Conservation (phyloP, 345 rosid species). For the Populus ilicifolia region DNA sequence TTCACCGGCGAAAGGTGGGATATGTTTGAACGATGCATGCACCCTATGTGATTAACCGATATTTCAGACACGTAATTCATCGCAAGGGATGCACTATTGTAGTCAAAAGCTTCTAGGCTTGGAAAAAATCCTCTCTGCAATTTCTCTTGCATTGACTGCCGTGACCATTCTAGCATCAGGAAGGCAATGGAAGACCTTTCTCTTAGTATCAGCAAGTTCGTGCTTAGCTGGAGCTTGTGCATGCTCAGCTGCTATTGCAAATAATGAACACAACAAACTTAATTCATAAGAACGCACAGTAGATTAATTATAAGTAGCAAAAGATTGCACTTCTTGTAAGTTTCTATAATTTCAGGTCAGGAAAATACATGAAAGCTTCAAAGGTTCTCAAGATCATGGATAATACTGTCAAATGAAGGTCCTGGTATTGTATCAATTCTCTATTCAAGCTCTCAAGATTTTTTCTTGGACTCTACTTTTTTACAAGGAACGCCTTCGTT, state of each 20-base stretch:
- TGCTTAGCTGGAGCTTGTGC: conserved; percentile 60
- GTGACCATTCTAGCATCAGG: conserved; percentile 63
- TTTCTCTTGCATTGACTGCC: conserved; percentile 42
- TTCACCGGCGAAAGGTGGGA: conserved; percentile 75
- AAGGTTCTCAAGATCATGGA: too few species aligned
- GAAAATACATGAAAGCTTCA: not conserved
- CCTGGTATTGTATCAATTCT: too few species aligned
- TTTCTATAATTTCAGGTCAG: not conserved
- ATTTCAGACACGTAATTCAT: conserved; percentile 81
- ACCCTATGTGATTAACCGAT: conserved; percentile 74
- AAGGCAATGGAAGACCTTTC: conserved; percentile 68
- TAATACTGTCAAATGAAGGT: too few species aligned
- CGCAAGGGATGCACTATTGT: conserved; percentile 72
- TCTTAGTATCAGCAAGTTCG: conserved; percentile 49
- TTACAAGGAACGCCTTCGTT: too few species aligned
- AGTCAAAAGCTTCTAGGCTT: conserved; percentile 49
- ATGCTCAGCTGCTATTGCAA: conserved; percentile 52
- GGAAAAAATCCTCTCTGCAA: conserved; percentile 58
- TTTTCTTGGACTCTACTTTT: too few species aligned
- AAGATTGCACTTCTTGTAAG: not conserved
- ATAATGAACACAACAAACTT: conserved; percentile 72
- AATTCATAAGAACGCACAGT: conserved; percentile 78
- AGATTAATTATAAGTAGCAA: conserved; percentile 39
- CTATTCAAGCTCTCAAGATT: too few species aligned
- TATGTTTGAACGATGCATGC: conserved; percentile 55